Percentiles rank a stretch among this genome's conserved stretches.
These are phyloP conservation scores for Glycine soja DNA, from an alignment of 306 rosid genomes.

Conservation along the genomic window DNA sequence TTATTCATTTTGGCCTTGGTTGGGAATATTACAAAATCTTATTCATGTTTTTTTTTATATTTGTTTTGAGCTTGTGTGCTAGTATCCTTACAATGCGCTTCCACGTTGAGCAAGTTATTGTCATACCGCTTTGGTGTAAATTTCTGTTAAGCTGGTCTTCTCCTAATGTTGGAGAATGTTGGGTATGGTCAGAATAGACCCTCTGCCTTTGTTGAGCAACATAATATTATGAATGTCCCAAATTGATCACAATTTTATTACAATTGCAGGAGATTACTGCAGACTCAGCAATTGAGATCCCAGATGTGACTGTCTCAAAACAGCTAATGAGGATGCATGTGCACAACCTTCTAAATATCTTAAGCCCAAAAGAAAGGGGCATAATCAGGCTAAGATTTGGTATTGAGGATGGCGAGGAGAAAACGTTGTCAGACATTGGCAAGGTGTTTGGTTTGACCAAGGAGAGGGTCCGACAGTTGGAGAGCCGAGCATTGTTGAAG, in stretches of 20 bases:
- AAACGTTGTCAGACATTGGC: conserved; percentile 70
- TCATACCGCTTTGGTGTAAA: conserved; percentile 31
- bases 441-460: conserved; percentile 67
- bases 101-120: not conserved
- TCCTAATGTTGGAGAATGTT: not conserved
- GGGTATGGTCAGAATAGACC: conserved; percentile 6
- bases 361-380: conserved; percentile 71
- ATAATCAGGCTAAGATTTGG: conserved; percentile 85
- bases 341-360: conserved; percentile 62
- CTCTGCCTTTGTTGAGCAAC: not conserved
- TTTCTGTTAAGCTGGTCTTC: conserved; percentile 25
- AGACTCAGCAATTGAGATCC: conserved; percentile 68
- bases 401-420: conserved; percentile 71
- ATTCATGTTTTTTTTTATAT: not conserved
- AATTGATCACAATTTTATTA: conserved; percentile 25
- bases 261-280: conserved; percentile 87
- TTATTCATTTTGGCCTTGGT: conserved; percentile 12
- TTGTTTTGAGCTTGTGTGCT: conserved; percentile 22
- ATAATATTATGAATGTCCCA: not conserved
- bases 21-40: not conserved
- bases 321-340: conserved; percentile 85
- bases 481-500: conserved; percentile 68
- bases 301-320: conserved; percentile 66
- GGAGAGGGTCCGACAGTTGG: conserved; percentile 80
- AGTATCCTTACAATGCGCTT: not conserved